Evolutionary conservation across 345 rosid genomes (phyloP).

Genomic region (Lumnitzera racemosa): DNA sequence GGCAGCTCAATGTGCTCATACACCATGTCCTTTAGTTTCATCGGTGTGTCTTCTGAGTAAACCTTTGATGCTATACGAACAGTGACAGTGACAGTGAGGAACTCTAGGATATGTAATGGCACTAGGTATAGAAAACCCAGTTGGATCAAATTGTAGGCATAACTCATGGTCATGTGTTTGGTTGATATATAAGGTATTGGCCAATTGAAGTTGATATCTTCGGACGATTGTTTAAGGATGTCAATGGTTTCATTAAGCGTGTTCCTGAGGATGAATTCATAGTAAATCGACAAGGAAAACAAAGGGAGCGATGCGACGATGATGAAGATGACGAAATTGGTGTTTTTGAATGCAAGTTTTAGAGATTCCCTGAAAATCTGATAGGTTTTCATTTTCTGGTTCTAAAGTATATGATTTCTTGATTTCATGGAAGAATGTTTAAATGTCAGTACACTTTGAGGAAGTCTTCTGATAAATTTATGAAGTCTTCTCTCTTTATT

Average conservation of each 20-base stretch:
- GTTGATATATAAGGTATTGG: background rate
- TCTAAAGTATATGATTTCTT: background rate
- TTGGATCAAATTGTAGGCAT: conserved; percentile 5
- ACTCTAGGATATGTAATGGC: conserved; percentile 10
- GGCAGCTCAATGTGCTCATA: background rate
- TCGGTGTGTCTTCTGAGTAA: conserved; percentile 1
- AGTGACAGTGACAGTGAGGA: conserved; percentile 3
- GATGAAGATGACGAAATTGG: conserved; percentile 7
- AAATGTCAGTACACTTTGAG: too few relatives aligned
- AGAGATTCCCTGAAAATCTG: conserved; percentile 5
- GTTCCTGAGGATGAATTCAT: conserved; percentile 8
- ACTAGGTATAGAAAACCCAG: conserved; percentile 9
- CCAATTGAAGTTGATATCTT: background rate
- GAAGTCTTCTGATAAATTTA: too few relatives aligned
- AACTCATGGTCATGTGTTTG: background rate
- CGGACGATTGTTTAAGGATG: background rate
- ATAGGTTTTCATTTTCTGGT: background rate
- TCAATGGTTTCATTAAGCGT: background rate
- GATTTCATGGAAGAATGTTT: too few relatives aligned
- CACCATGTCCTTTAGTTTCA: background rate
- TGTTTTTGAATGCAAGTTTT: conserved; percentile 2
- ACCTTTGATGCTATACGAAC: conserved; percentile 9
- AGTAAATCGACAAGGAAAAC: conserved; percentile 1
- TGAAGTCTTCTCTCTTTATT: too few relatives aligned
- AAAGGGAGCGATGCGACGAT: conserved; percentile 7